A percentile compares a stretch with the other conserved stretches of the same genome.
phyloP scores from a whole-genome alignment of 345 rosid species.

The Acer yangbiense region DNA sequence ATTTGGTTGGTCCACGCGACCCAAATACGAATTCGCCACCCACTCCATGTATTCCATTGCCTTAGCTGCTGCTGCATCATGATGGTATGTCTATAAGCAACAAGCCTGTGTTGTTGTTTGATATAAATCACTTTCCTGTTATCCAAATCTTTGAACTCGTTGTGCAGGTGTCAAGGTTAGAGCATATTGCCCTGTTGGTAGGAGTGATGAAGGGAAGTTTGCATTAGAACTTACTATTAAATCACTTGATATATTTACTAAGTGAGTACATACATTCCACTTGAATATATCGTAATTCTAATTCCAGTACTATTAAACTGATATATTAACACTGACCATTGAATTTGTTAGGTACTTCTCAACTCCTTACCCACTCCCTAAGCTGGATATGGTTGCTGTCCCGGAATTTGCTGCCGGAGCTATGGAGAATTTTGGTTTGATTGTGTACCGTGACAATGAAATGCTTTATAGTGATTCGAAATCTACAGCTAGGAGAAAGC shows the following conservation, averaged over 20 bases:
- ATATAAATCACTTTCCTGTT: neutral
- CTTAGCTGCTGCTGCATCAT: too few species aligned
- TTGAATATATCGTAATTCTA: neutral
- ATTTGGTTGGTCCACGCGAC: too few species aligned
- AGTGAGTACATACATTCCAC: slow-evolving; percentile 25
- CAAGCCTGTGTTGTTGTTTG: neutral
- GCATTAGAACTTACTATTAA: slow-evolving; percentile 38
- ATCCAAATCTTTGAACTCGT: neutral
- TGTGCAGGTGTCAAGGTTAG: slow-evolving; percentile 36
- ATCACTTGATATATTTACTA: slow-evolving; percentile 38
- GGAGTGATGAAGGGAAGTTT: slow-evolving; percentile 36
- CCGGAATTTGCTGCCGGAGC: slow-evolving; percentile 47
- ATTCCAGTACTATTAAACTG: neutral
- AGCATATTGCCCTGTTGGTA: slow-evolving; percentile 42
- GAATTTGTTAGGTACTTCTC: slow-evolving; percentile 39
- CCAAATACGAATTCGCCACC: too few species aligned
- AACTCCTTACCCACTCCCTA: slow-evolving; percentile 46
- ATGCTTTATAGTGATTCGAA: slow-evolving; percentile 33
- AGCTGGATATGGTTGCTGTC: slow-evolving; percentile 48
- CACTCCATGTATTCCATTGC: too few species aligned
- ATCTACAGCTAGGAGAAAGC: slow-evolving; percentile 41
- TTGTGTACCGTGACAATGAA: slow-evolving; percentile 40
- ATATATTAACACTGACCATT: neutral
- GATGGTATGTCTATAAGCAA: neutral
- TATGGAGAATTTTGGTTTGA: slow-evolving; percentile 50